Evolutionary conservation across 2,329 filamentous ascomycete genomes (phyloP), one percentile per base, ranked within the genome.

Genomic region (Fusarium cyanostomum): DNA sequence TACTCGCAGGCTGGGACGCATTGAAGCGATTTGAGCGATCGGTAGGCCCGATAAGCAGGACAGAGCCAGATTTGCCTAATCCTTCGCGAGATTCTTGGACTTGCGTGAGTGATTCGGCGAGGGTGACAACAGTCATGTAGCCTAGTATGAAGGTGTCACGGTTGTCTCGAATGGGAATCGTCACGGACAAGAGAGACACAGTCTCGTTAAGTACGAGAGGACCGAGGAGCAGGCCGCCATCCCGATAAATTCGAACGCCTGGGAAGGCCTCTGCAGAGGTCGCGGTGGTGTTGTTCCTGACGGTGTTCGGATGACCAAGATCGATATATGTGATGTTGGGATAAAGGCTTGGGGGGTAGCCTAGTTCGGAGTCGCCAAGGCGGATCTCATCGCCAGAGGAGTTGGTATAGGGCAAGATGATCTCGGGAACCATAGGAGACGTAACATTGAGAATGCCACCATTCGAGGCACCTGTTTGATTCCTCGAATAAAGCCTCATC

Each of bases 111-210:
- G 89, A 82, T 5, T 79, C 78, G 2, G 89, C 89, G 53, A 91
- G 86, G 52, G 91, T 84, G n/a, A 96, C 81, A 3, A 94, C 79
- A 1, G 92, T 96, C 79, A 97, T 85, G 80, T 92, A 97, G 2
- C 92, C 94, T 6, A 97, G 81, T 1, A 94, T 85, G 61, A 90
- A 87, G 4, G 78, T 79, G 37, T 77, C 74, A 3, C 84, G 83
- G 2, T 82, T 81, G 72, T 90, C 88, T 58, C 91, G 84, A 50
- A 97, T 86, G 0, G 93, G 92, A 13, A 94, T 78, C 0, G 93
- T 96, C 56, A 96, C 80, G 3, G 93, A 97, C 11, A 96, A 74
- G 10, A 97, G 79, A 18, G 91, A 91, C 63, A 90, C 91, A 0
- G 87, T 86, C 39, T 85, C 79, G 72, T 96, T 95, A 62, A 95